Conservation (phyloP, 2,329 filamentous ascomycete species). For the Neofusicoccum umdonicola region DNA sequence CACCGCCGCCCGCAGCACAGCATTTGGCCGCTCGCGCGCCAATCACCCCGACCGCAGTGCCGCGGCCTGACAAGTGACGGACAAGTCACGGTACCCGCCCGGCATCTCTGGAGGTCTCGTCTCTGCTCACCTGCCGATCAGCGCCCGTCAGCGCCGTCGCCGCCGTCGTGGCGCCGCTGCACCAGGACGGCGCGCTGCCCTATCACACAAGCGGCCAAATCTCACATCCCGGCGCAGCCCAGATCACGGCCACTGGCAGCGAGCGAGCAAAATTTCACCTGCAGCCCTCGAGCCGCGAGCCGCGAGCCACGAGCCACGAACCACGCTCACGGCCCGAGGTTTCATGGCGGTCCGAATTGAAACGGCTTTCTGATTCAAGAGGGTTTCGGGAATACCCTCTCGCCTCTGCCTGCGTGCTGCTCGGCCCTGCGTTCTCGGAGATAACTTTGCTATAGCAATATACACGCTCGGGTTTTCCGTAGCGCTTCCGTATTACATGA, state of each 20-base stretch:
- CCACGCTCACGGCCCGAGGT: background rate
- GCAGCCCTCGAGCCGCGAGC: too few species aligned
- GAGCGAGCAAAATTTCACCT: background rate
- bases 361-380: conserved; percentile 5
- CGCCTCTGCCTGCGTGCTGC: background rate
- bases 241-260: too few species aligned
- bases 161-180: background rate
- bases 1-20: background rate
- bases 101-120: background rate
- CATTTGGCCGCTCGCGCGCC: background rate
- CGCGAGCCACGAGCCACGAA: background rate
- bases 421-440: background rate
- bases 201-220: background rate
- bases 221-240: background rate
- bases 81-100: background rate
- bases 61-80: background rate
- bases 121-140: background rate
- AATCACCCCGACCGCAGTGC: background rate
- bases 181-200: background rate
- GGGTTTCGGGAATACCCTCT: background rate
- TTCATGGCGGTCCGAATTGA: background rate
- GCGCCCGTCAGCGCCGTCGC: background rate
- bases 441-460: conserved; percentile 5
- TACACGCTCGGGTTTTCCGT: background rate
- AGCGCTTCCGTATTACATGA: conserved; percentile 13